Base-by-base conservation (phyloP, 1,284 basidiomycete genomes). In the Cutaneotrichosporon cutaneum region DNA sequence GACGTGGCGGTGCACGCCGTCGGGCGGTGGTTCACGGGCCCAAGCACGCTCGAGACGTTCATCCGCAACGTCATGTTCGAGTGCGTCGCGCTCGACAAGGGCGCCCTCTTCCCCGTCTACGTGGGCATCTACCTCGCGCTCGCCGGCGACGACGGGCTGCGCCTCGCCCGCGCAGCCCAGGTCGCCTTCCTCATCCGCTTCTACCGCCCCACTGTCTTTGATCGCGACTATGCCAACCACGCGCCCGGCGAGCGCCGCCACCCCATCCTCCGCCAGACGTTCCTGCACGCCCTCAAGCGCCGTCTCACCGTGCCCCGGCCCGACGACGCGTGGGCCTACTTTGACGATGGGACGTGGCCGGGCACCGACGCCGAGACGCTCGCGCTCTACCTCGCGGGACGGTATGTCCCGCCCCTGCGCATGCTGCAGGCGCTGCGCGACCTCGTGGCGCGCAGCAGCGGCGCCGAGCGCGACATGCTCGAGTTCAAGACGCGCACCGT, bases 81-180 rank as follows among this genome's bases (percentile, higher is more conserved):
- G 75, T 90, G 90, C 74, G 87, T 98, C 56, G 82, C 92, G 11
- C 87, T 90, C 73, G 94, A 96, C 81, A 95, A 96, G 73, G 86
- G 88, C 3, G 85, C 87, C 63, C 86, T 90, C 0, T 79, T 94
- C 9, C 84, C 86, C 60, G 82, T 87, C 0, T 90, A 94, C 75
- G 80, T 92, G 2, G 85, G 85, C 0, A 77, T 94, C 51, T 51
- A 44, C 33, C 59, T 65, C 35, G 56, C 58, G 27, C 32, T 62
- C 27, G 33, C 47, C 16, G 22, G 52, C 21, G 9, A 30, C 42
- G 48, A 60, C 39, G 45, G 35, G 21, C 59, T 58, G 18, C 50
- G 33, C 7, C 44, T 72, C n/a, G 68, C 72, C 26, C 55, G 63
- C n/a, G 39, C 69, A 11, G 59, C 60, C 5, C 71, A 75, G 39